Evolutionary conservation across 2,329 filamentous ascomycete species (phyloP).

Genomic region (Xenoacremonium recifei): DNA sequence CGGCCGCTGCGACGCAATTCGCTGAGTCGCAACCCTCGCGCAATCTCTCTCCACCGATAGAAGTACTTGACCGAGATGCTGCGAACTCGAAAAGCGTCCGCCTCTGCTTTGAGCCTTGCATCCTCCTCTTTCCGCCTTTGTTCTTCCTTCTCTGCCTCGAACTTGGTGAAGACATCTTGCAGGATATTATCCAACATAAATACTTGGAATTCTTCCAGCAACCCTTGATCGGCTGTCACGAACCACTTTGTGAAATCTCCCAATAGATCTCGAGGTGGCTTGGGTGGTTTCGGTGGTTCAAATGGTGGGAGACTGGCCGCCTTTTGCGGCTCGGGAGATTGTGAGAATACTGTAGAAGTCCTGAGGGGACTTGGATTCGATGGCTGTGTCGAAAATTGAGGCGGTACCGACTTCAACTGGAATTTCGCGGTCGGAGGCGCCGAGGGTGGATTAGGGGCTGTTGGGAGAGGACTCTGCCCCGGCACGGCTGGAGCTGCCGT

Average conservation of each 20-base stretch:
- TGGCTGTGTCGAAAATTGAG: no score
- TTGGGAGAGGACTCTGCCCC: no score
- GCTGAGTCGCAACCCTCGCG: slow-evolving; percentile 46
- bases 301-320: no score
- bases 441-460: no score
- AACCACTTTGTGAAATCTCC: slow-evolving; percentile 54
- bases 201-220: slow-evolving; percentile 50
- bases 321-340: no score
- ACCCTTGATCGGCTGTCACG: slow-evolving; percentile 51
- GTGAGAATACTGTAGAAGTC: no score
- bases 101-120: slow-evolving; percentile 42
- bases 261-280: slow-evolving; percentile 38
- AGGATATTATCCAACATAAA: slow-evolving; percentile 46
- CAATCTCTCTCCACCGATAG: slow-evolving; percentile 53
- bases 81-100: slow-evolving; percentile 46
- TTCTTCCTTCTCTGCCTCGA: slow-evolving; percentile 39
- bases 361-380: no score
- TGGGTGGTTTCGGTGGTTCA: slow-evolving; percentile 5
- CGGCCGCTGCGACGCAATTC: slow-evolving; percentile 51
- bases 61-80: slow-evolving; percentile 55
- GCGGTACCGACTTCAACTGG: no score
- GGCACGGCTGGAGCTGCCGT: no score
- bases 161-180: slow-evolving; percentile 39
- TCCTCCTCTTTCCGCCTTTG: slow-evolving; percentile 47
- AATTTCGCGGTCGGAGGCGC: no score